phyloP scores from a whole-genome alignment of 148 eudicot species.

The Selenicereus undatus region DNA sequence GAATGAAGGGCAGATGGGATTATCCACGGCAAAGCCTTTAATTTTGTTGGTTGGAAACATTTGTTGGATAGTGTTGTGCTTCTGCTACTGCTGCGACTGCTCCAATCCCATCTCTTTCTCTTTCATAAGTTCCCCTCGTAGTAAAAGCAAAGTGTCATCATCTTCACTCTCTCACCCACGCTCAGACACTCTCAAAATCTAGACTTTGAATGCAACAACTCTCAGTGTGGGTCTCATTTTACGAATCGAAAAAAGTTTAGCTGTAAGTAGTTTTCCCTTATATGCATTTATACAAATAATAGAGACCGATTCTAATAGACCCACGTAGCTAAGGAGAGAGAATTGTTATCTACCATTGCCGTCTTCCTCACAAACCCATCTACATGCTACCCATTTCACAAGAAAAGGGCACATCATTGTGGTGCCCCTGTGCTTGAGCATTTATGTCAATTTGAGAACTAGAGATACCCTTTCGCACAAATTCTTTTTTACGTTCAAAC shows the following conservation, averaged over 20 bases:
- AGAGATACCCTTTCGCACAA: background rate
- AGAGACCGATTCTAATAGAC: too few species aligned
- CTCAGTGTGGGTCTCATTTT: too few species aligned
- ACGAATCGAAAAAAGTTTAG: too few species aligned
- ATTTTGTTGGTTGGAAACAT: constrained; percentile 1
- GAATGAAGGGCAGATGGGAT: constrained; percentile 13
- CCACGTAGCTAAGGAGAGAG: background rate
- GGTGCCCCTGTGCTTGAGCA: background rate
- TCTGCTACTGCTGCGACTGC: constrained; percentile 1
- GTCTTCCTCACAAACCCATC: constrained; percentile 12
- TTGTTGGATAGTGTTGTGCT: constrained; percentile 17
- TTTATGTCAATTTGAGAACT: background rate
- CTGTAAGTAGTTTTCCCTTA: too few species aligned
- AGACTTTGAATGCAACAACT: background rate
- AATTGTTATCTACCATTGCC: background rate
- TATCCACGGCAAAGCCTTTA: constrained; percentile 28
- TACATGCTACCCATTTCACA: constrained; percentile 13
- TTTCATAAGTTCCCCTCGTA: background rate
- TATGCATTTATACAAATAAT: too few species aligned
- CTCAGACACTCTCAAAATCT: constrained; percentile 13
- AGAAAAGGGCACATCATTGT: background rate
- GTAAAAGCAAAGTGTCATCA: constrained; percentile 25
- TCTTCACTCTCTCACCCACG: constrained; percentile 14
- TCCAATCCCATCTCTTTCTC: constrained; percentile 2
- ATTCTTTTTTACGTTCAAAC: background rate